Evolutionary conservation across 176 grass and related monocot genomes (phyloP), one percentile per base, ranked within the genome.

Genomic region (Alloteropsis semialata): DNA sequence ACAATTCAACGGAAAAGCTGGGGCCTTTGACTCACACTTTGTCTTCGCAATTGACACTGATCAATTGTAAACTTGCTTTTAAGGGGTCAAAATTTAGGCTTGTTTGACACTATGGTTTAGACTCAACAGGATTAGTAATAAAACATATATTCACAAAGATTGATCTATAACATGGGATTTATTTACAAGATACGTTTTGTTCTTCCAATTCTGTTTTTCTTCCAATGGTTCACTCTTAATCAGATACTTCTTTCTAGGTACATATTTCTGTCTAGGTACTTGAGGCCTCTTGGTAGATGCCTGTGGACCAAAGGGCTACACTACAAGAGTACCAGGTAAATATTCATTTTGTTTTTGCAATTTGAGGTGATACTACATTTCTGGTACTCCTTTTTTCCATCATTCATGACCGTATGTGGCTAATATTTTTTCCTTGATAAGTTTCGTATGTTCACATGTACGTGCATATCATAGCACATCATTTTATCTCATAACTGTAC

Each of bases 261-360:
- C n/a, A n/a, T n/a, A n/a, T n/a, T n/a, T 86, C 49, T 86, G 54
- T 77, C 1, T 65, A 99, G 96, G 89, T 99, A 70, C 76, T 99
- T 57, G 96, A 99, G 81, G 93, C 96, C 79, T 99, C 96, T 85
- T 99, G 96, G 96, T 99, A 99, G 56, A 99, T 99, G 93, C 93
- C 93, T 49, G 85, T 77, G 1, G 96, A 96, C 49, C 91, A 99
- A 88, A 80, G 96, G 77, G 96, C 90, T 63, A 85, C 96, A 3
- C 86, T 99, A 78, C 96, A 99, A 84, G 93, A 99, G 79, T 99
- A 96, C 78, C 96, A 99, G 93, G 96, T 96, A 67, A 11, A 2
- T 48, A 29, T 66, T 77, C n/a, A 2, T 0, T 49, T 39, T 86
- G 8, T n/a, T 72, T 5, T 36, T 48, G 61, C 6, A n/a, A n/a